These are phyloP conservation scores for Botryotinia calthae DNA, from an alignment of 2,329 filamentous ascomycete species.

Conservation along the genomic window DNA sequence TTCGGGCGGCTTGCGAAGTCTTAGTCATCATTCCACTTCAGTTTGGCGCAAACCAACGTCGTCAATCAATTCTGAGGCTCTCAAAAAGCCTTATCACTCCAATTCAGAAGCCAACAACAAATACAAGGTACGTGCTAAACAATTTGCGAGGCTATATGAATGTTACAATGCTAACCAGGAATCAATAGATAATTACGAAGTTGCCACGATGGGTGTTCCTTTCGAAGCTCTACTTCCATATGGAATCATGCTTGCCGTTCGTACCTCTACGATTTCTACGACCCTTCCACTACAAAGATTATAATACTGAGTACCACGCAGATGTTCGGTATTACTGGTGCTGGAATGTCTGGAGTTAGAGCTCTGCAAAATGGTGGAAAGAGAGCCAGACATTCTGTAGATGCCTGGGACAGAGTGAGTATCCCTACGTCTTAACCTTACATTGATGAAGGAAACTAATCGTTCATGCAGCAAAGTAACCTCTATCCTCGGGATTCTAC, in stretches of 20 bases:
- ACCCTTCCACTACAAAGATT: slow-evolving; percentile 1
- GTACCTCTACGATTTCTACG: slow-evolving; percentile 25
- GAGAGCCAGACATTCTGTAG: slow-evolving; percentile 41
- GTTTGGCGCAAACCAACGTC: slow-evolving; percentile 30
- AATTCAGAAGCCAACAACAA: slow-evolving; percentile 26
- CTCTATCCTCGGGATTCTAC: not conserved
- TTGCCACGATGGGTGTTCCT: slow-evolving; percentile 42
- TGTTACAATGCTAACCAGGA: slow-evolving; percentile 19
- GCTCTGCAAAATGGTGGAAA: slow-evolving; percentile 43
- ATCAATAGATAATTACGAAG: slow-evolving; percentile 27
- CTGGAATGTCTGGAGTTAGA: slow-evolving; percentile 41
- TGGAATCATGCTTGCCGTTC: slow-evolving; percentile 42
- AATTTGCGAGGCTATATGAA: not conserved
- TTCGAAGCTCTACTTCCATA: slow-evolving; percentile 45
- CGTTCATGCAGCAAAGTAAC: slow-evolving; percentile 39
- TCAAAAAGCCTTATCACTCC: slow-evolving; percentile 26
- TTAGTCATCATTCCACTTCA: slow-evolving; percentile 25
- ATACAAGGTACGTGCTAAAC: slow-evolving; percentile 25
- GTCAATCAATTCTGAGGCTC: slow-evolving; percentile 19
- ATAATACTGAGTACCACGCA: slow-evolving; percentile 31
- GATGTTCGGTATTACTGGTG: slow-evolving; percentile 44
- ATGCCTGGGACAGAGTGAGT: slow-evolving; percentile 44
- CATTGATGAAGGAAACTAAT: slow-evolving; percentile 29
- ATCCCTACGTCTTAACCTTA: not conserved
- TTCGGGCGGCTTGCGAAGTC: slow-evolving; percentile 20